Base-by-base conservation (phyloP, 75 land plant genomes). In the Pseudotsuga menziesii region DNA sequence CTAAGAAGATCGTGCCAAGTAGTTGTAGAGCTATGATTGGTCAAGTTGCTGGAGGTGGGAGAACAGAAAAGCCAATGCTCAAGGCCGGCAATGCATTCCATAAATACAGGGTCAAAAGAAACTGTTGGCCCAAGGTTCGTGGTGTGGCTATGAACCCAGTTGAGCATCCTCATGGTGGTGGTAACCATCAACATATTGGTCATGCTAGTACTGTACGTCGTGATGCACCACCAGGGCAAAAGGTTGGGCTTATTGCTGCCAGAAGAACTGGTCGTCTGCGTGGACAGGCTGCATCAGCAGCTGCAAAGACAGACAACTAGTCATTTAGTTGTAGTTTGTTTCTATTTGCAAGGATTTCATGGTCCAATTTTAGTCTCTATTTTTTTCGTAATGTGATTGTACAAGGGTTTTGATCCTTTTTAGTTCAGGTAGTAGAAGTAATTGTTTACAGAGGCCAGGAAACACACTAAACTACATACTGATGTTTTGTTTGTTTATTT, bases 211-310 rank as follows among this genome's bases (percentile, higher is more conserved):
- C 88, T 16, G 87, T 87, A 29, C 75, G 88, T 52, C 87, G 88
- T 63, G 87, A 84, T 77, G 88, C 88, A 7, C 87, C 87, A 58
- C 87, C 88, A 66, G 86, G 82, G n/a, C 89, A 87, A 60, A 89
- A 89, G 84, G 91, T 89, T 76, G 89, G 91, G 79, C 91, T 89
- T 52, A 89, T 89, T 87, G 91, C 91, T 61, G 91, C 91, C 54
- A 60, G 84, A 63, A 81, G 91, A 55, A 89, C 91, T 74, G 91
- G 91, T 73, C 77, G 91, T 61, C 79, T 87, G 81, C 83, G 89
- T 16, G 91, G 89, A 57, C 90, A 89, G 76, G 89, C 85, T 61
- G 90, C 90, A 67, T 82, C 86, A 16, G 85, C 86, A 59, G 89
- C 90, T 71, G 79, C 89, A 58, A 89, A 89, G 76, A 74, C 85